Conservation (phyloP, 106 monocot species). For the Hemerocallis citrina region DNA sequence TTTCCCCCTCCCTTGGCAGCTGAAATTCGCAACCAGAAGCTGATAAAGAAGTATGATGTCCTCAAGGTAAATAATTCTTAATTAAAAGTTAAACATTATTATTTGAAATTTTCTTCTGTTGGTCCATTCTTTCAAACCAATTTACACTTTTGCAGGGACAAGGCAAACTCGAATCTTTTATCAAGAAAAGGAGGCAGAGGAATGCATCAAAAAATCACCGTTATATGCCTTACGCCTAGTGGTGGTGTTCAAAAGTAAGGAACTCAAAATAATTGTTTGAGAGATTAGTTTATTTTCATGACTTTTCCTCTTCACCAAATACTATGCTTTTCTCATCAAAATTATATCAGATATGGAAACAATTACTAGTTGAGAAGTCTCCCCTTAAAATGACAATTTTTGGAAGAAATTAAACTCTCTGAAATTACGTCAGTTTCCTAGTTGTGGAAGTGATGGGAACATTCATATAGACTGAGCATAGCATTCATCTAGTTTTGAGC, state of each 20-base stretch:
- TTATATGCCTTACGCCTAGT: constrained; percentile 55
- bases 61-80: constrained; percentile 64
- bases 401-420: no score
- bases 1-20: constrained; percentile 39
- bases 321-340: no score
- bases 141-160: constrained; percentile 56
- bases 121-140: background rate
- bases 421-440: no score
- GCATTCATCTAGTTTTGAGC: no score
- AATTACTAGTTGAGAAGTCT: no score
- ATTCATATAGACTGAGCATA: no score
- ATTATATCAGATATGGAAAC: no score
- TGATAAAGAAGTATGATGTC: constrained; percentile 70
- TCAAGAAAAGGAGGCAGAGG: constrained; percentile 70
- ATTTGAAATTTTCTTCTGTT: constrained; percentile 1
- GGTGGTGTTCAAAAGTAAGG: constrained; percentile 7
- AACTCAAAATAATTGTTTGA: background rate
- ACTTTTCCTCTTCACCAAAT: no score
- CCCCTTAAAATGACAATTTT: no score
- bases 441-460: no score
- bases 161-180: constrained; percentile 73
- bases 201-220: constrained; percentile 93
- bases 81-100: no score
- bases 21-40: constrained; percentile 67
- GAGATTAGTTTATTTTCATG: no score